These are phyloP conservation scores for Coemansia javaensis DNA, from an alignment of 192 early-diverging fungal genomes.

Conservation along the genomic window DNA sequence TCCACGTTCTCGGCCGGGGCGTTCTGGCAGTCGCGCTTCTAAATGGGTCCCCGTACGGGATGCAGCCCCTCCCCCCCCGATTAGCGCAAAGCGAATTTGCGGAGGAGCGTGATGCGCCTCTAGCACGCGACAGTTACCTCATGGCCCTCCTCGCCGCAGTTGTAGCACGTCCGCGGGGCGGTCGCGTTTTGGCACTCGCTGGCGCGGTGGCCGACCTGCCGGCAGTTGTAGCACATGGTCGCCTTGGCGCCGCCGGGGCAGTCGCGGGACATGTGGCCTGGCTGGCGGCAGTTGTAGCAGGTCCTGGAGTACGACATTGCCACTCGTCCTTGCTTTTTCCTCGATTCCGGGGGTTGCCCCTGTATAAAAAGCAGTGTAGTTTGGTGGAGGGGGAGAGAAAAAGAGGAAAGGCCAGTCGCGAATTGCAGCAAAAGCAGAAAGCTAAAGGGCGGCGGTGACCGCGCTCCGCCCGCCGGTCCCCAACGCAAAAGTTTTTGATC, in stretches of 20 bases:
- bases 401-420: too few species aligned
- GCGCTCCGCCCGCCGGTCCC: too few species aligned
- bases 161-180: conserved; percentile 36
- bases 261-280: conserved; percentile 49
- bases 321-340: neutral
- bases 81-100: neutral
- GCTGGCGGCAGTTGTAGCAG: conserved; percentile 57
- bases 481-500: conserved; percentile 25
- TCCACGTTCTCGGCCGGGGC: conserved; percentile 1
- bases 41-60: too few species aligned
- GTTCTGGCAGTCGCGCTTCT: conserved; percentile 46
- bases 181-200: conserved; percentile 39
- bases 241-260: conserved; percentile 46
- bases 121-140: conserved; percentile 8
- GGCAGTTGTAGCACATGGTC: conserved; percentile 54
- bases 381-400: too few species aligned
- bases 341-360: too few species aligned
- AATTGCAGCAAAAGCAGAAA: too few species aligned
- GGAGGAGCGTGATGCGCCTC: neutral
- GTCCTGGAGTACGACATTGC: neutral
- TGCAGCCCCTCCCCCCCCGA: neutral
- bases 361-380: too few species aligned
- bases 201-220: conserved; percentile 45
- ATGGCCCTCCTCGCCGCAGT: conserved; percentile 51
- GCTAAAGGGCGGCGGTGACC: too few species aligned